Conservation (phyloP, 495 filamentous ascomycete genomes). For the Penicillium soppii region DNA sequence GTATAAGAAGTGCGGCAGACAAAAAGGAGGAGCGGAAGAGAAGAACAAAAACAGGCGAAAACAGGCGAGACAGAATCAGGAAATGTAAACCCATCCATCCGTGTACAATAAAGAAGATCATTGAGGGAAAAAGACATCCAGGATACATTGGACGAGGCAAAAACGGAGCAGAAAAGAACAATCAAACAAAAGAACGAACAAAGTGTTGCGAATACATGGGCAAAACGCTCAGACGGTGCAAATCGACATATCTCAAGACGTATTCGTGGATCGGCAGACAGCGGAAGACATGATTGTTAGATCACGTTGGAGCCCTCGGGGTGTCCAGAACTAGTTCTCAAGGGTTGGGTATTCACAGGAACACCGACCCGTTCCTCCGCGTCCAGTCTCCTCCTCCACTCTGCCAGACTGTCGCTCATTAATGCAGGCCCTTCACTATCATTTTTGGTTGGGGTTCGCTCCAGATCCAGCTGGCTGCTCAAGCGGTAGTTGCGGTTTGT, state of each 20-base stretch:
- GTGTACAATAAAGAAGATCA: conserved; percentile 7
- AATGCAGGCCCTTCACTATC: conserved; percentile 41
- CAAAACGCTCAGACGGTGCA: conserved; percentile 24
- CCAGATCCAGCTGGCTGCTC: conserved; percentile 82
- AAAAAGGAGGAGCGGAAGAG: conserved; percentile 8
- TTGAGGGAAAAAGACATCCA: conserved; percentile 12
- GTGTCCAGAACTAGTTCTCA: conserved; percentile 21
- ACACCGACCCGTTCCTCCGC: conserved; percentile 50
- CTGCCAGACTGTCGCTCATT: conserved; percentile 67
- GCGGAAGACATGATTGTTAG: conserved; percentile 15
- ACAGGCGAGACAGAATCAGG: conserved; percentile 15
- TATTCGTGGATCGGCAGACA: conserved; percentile 16
- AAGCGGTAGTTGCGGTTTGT: conserved; percentile 92
- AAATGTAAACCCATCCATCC: conserved; percentile 19
- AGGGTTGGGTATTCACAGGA: conserved; percentile 28
- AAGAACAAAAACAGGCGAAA: neutral
- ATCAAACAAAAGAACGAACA: conserved; percentile 7
- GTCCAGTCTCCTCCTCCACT: conserved; percentile 74
- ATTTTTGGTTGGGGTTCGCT: conserved; percentile 60
- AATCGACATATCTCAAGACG: conserved; percentile 27
- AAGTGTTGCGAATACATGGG: conserved; percentile 15
- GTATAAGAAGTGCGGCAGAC: conserved; percentile 31
- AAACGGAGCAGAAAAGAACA: conserved; percentile 16
- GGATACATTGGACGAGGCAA: conserved; percentile 27
- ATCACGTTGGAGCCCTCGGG: conserved; percentile 36